phyloP scores from a whole-genome alignment of 441 rosid species.

The Bocquillonia castaneifolia region DNA sequence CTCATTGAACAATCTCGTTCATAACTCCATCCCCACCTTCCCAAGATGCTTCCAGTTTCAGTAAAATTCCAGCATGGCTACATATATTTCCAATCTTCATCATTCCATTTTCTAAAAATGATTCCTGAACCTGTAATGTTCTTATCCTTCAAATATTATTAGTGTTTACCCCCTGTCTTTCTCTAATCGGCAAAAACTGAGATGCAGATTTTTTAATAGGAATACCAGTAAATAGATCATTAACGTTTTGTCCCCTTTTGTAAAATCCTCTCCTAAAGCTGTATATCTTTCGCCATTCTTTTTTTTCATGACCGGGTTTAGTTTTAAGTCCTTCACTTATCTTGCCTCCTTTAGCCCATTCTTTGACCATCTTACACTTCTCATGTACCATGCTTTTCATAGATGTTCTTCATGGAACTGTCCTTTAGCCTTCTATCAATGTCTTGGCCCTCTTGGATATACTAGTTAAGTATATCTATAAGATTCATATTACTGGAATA shows the following conservation, averaged over 20 bases:
- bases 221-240: neutral
- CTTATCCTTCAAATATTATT: neutral
- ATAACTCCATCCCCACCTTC: neutral
- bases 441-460: neutral
- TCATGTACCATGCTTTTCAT: neutral
- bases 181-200: neutral
- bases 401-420: neutral
- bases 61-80: neutral
- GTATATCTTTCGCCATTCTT: neutral
- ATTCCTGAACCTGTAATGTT: neutral
- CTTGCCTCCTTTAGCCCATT: neutral
- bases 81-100: neutral
- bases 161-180: no score
- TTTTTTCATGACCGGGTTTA: neutral
- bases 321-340: neutral
- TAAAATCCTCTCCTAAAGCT: neutral
- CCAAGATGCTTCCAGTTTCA: neutral
- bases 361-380: neutral
- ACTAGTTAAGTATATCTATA: neutral
- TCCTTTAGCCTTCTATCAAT: neutral
- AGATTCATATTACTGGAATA: neutral
- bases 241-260: neutral
- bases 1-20: neutral
- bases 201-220: neutral
- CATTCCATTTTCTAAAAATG: neutral